Evolutionary conservation across 73 alveolate genomes (phyloP), one percentile per base, ranked within the genome.

Genomic region (Symbiodinium natans): DNA sequence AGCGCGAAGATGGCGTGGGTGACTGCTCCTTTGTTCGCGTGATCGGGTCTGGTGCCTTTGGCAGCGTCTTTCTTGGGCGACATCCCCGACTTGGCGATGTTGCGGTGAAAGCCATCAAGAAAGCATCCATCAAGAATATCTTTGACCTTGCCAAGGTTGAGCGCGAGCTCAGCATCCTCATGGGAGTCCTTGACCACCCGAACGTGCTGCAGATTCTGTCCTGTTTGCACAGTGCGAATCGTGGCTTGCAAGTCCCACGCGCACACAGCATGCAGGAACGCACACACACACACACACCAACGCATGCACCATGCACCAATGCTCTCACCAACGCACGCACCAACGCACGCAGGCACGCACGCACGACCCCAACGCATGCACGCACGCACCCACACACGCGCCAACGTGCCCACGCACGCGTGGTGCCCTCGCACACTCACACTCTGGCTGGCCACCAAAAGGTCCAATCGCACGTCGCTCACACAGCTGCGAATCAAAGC

Each of bases 31-130:
- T 90, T 34, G 73, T 73, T 48, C 87, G 97, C 27, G 87, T 71
- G 74, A 63, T 90, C 21, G 97, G 97, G 36, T 71, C 86, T 11
- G 97, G 97, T 1, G 87, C 97, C 97, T 90, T 90, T 33, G 86
- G 88, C 7, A 71, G 88, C 13, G 97, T 90, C 40, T 71, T 71
- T 52, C 75, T 90, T 10, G 97, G 88, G 25, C 87, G 97, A 27
- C 97, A 90, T 27, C 97, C 97, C 48, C 41, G 87, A 59, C 56
- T 71, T 73, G 97, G 97, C 1, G 88, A 90, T 41, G 97, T 90
- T 74, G 97, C 97, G 19, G 56, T 90, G 77, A 90, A 90, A 31
- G 97, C 87, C 97, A 90, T 90, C 88, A 90, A 90, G 40, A 90
- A 90, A 54, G 88, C 87, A 4, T 90, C 87, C 48, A 90, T 90